phyloP scores from a whole-genome alignment of 176 grass and related monocot genomes.

The Triticum timopheevii region DNA sequence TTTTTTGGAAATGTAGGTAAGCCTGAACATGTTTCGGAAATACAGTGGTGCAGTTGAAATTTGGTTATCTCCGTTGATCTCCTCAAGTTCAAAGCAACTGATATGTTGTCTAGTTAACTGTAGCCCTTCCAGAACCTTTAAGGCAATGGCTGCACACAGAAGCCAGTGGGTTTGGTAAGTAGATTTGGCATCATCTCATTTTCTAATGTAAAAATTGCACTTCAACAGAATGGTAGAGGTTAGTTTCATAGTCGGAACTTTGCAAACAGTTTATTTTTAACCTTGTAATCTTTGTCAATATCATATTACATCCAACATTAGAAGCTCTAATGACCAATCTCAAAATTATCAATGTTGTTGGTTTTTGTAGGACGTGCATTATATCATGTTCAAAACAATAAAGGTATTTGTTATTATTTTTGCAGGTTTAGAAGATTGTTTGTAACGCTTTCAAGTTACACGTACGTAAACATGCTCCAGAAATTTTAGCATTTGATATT shows the following conservation, averaged over 20 bases:
- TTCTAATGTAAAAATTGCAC: background rate
- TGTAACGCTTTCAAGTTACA: constrained; percentile 59
- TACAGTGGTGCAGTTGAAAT: constrained; percentile 67
- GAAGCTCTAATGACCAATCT: background rate
- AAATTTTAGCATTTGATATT: constrained; percentile 18
- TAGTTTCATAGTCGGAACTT: background rate
- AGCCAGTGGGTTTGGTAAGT: constrained; percentile 87
- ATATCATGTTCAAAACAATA: background rate
- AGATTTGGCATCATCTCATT: background rate
- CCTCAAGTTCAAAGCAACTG: constrained; percentile 25
- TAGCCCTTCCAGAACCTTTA: constrained; percentile 44
- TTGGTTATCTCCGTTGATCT: constrained; percentile 46
- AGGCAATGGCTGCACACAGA: constrained; percentile 64
- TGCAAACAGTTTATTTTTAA: too few relatives aligned
- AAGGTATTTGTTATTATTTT: background rate
- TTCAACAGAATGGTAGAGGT: background rate
- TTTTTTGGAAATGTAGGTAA: constrained; percentile 49
- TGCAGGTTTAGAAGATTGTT: constrained; percentile 73
- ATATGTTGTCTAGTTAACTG: constrained; percentile 50
- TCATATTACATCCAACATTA: background rate
- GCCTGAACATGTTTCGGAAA: constrained; percentile 62
- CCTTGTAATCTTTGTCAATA: background rate
- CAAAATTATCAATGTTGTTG: background rate
- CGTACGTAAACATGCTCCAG: constrained; percentile 43
- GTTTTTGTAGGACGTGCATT: background rate